Percentiles rank a stretch among this genome's conserved stretches.
Conservation (phyloP, 1,284 basidiomycete genomes). For the Trametes versicolor region DNA sequence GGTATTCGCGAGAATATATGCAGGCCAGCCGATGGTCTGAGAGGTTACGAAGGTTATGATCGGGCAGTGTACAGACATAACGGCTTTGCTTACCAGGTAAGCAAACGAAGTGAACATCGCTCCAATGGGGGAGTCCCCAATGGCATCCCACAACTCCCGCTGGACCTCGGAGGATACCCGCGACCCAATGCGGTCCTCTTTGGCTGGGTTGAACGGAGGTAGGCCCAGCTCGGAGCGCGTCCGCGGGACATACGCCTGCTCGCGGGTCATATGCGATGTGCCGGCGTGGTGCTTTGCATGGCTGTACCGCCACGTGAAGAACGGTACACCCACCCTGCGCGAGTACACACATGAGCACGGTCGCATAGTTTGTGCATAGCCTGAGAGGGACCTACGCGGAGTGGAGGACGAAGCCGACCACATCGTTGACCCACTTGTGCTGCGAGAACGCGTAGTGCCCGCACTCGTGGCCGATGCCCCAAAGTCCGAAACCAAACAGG, state of each 20-base stretch:
- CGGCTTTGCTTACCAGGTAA: conserved; percentile 69
- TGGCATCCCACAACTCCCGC: conserved; percentile 85
- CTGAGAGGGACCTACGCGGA: conserved; percentile 71
- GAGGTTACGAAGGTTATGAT: neutral
- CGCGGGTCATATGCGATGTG: conserved; percentile 94
- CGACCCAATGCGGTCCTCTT: conserved; percentile 75
- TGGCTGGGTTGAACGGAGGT: conserved; percentile 68
- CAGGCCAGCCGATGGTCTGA: conserved; percentile 75
- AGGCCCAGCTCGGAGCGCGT: conserved; percentile 83
- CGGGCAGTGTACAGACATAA: too few species aligned
- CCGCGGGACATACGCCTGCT: conserved; percentile 96
- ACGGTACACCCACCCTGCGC: conserved; percentile 89
- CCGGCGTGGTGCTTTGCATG: conserved; percentile 98
- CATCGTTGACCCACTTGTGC: conserved; percentile 93
- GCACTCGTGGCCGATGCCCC: conserved; percentile 93
- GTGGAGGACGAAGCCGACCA: conserved; percentile 94
- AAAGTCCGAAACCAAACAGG: conserved; percentile 91
- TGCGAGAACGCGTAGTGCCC: conserved; percentile 98
- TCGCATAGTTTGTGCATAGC: neutral
- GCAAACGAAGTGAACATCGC: conserved; percentile 71
- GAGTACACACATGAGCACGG: conserved; percentile 38
- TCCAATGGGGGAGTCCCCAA: conserved; percentile 94
- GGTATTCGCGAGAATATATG: conserved; percentile 88
- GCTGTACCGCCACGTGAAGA: conserved; percentile 98
- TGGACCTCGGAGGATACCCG: conserved; percentile 79